These are phyloP conservation scores for Aspergillus brasiliensis DNA, from an alignment of 2,329 filamentous ascomycete species.

Conservation along the genomic window DNA sequence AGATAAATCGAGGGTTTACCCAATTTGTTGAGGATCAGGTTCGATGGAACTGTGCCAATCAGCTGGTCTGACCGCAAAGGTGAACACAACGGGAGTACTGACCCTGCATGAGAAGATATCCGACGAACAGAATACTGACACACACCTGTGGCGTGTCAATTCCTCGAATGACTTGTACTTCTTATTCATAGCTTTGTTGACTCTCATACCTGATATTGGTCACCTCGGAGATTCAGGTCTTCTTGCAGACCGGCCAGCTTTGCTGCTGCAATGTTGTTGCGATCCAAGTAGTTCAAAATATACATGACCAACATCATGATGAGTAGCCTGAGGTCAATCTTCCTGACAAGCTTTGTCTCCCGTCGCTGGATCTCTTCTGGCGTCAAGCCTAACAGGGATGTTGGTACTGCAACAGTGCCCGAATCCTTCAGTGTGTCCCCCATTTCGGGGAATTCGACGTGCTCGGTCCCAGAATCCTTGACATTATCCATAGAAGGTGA, in stretches of 20 bases:
- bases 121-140: slow-evolving; percentile 49
- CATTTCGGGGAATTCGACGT: neutral
- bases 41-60: slow-evolving; percentile 42
- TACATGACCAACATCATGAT: slow-evolving; percentile 27
- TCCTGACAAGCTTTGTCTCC: neutral
- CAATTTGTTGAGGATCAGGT: slow-evolving; percentile 49
- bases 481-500: neutral
- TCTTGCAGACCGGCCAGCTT: slow-evolving; percentile 42
- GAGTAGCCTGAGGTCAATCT: neutral
- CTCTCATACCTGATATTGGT: neutral
- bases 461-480: neutral
- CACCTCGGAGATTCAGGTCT: slow-evolving; percentile 35
- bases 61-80: neutral
- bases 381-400: neutral
- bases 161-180: no score
- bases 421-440: neutral
- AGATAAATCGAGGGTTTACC: slow-evolving; percentile 50
- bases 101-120: slow-evolving; percentile 48
- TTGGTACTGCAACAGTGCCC: neutral
- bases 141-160: slow-evolving; percentile 43
- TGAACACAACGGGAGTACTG: neutral
- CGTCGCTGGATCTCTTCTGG: neutral
- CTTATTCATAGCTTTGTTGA: neutral
- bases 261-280: slow-evolving; percentile 46
- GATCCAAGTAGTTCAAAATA: slow-evolving; percentile 43